Evolutionary conservation across 441 rosid species (phyloP), one percentile per base, ranked within the genome.

Genomic region (Populus trichocarpa): DNA sequence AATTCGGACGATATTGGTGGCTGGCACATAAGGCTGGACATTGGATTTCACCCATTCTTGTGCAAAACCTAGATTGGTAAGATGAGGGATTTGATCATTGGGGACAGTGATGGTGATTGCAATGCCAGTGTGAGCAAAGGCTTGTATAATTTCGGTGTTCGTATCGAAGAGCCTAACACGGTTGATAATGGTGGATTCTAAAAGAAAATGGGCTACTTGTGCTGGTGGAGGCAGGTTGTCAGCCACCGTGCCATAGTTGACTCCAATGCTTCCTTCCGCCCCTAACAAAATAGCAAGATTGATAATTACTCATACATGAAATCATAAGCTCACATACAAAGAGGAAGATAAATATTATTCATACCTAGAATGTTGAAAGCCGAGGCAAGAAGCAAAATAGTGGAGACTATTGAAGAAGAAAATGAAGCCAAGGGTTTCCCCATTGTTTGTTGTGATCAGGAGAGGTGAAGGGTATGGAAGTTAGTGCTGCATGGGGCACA

Each of bases 241-340:
- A 0, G 95, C 95, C 16, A 88, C 80, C 35, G 93, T 90, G 53
- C 97, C 98, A 78, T 91, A 94, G 83, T 93, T 93, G 8, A 89
- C 93, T 46, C 97, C 98, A 30, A 90, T 80, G 25, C 79, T 72
- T 18, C 83, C 92, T 53, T 84, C 80, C 16, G 64, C 85, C 79
- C 86, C 90, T 91, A 71, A 16, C 22, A 40, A 71, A 69, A 63
- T 1, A 11, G 22, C 42, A 22, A 61, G 66, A 12, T 67, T 38
- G 35, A 8, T 32, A 26, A 3, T 73, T 3, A 22, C 66, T 68
- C 40, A 3, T 25, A 67, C 16, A 46, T 46, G 12, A 12, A 23
- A 22, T 42, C 18, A 46, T 22, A n/a, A 42, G 57, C 46, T 42
- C 30, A 2, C 57, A 35, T 14, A 23, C 12, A 23, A 64, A 26